These are phyloP conservation scores for Coemansia nantahalensis DNA, from an alignment of 192 early-diverging fungal species.

Conservation along the genomic window DNA sequence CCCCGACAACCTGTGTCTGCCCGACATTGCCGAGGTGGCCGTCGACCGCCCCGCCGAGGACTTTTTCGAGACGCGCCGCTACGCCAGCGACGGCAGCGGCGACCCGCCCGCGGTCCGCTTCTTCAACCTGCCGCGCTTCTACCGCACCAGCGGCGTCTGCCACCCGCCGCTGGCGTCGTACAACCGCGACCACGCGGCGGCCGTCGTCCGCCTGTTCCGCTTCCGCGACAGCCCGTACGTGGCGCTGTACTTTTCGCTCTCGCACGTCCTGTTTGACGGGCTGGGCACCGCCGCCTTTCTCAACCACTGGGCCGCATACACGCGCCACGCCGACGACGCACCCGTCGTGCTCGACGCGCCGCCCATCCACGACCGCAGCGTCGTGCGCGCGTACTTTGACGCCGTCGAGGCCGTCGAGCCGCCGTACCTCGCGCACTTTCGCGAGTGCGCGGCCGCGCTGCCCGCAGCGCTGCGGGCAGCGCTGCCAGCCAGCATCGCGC, in stretches of 20 bases:
- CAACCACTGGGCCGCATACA: constrained; percentile 41
- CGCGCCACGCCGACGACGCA: constrained; percentile 20
- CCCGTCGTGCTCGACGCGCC: constrained; percentile 7
- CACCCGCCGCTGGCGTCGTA: constrained; percentile 26
- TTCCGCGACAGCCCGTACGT: constrained; percentile 36
- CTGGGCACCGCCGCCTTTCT: constrained; percentile 15
- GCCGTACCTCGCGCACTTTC: constrained; percentile 32
- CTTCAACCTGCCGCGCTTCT: constrained; percentile 40
- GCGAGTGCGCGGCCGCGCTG: constrained; percentile 6
- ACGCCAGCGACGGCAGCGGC: not conserved
- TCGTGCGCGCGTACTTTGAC: constrained; percentile 27
- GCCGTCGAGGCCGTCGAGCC: constrained; percentile 16
- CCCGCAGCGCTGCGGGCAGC: constrained; percentile 7
- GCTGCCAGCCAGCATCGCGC: constrained; percentile 15
- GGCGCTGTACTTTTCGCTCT: constrained; percentile 25
- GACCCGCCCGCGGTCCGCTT: constrained; percentile 16
- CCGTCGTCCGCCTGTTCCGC: constrained; percentile 26
- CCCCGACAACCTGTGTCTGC: constrained; percentile 33
- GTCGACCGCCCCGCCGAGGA: constrained; percentile 25
- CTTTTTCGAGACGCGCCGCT: constrained; percentile 18
- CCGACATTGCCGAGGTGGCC: constrained; percentile 25
- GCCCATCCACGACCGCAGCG: constrained; percentile 23
- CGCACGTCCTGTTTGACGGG: constrained; percentile 43
- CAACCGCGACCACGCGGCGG: constrained; percentile 24
- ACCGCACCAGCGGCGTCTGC: constrained; percentile 16